Percentiles rank a stretch among this genome's conserved stretches.
phyloP scores from a whole-genome alignment of 2,329 filamentous ascomycete species.

The Stemphylium vesicarium region DNA sequence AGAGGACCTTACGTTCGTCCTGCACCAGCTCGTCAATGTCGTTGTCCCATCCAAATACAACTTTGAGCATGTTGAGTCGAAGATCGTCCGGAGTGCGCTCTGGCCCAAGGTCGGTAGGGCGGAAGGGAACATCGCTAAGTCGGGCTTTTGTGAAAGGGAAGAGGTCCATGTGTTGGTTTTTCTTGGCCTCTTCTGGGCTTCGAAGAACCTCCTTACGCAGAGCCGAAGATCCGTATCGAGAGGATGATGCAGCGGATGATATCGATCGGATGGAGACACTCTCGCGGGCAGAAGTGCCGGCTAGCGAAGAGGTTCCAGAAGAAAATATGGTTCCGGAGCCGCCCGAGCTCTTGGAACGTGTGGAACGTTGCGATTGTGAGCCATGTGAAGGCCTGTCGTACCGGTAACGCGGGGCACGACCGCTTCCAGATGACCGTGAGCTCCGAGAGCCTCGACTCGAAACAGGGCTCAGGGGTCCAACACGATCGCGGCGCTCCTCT shows the following conservation, averaged over 20 bases:
- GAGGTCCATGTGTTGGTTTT: constrained; percentile 69
- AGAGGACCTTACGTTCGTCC: constrained; percentile 69
- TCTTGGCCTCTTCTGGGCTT: constrained; percentile 73
- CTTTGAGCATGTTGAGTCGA: constrained; percentile 86
- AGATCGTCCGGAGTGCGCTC: constrained; percentile 70
- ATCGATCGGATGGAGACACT: constrained; percentile 62
- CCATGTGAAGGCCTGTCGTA: constrained; percentile 52
- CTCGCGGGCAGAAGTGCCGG: constrained; percentile 52
- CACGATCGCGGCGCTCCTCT: constrained; percentile 64
- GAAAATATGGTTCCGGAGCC: constrained; percentile 70
- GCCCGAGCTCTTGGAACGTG: constrained; percentile 39
- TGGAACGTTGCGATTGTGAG: constrained; percentile 29
- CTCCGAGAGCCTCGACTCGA: constrained; percentile 69
- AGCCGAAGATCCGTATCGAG: constrained; percentile 65
- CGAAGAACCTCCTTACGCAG: constrained; percentile 80
- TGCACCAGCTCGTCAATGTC: constrained; percentile 81
- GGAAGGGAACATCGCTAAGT: constrained; percentile 82
- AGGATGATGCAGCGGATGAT: constrained; percentile 56
- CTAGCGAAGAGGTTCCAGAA: constrained; percentile 63
- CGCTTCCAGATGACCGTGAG: constrained; percentile 61
- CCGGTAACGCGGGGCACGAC: constrained; percentile 52
- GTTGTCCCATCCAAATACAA: constrained; percentile 93
- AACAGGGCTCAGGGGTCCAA: constrained; percentile 70
- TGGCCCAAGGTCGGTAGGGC: constrained; percentile 64
- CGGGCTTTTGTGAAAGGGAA: constrained; percentile 86